Evolutionary conservation across 1,139 yeast genomes (phyloP).

Genomic region (Yamadazyma sp.): DNA sequence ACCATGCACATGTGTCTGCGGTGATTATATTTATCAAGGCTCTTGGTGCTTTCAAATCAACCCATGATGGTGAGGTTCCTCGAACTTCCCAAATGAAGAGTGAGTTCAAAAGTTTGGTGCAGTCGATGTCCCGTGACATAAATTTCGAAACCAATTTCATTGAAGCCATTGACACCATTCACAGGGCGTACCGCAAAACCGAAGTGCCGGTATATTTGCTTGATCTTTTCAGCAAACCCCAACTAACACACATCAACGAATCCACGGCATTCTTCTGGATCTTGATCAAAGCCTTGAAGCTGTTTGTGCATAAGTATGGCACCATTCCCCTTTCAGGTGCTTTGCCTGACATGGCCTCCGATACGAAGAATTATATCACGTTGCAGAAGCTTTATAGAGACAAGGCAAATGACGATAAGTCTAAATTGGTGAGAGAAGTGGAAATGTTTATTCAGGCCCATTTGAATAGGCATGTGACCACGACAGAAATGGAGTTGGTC

Average conservation of each 20-base stretch:
- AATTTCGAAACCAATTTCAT: slow-evolving; percentile 59
- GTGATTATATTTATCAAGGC: slow-evolving; percentile 64
- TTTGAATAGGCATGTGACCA: slow-evolving; percentile 21
- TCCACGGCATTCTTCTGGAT: slow-evolving; percentile 57
- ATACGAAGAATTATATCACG: slow-evolving; percentile 59
- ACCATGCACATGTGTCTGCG: slow-evolving; percentile 74
- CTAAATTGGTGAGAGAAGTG: slow-evolving; percentile 36
- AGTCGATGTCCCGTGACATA: slow-evolving; percentile 35
- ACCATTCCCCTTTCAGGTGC: slow-evolving; percentile 67
- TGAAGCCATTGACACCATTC: slow-evolving; percentile 65
- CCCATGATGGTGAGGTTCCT: slow-evolving; percentile 40
- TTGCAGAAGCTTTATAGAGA: slow-evolving; percentile 58
- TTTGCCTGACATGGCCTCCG: slow-evolving; percentile 88
- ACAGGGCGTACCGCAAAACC: slow-evolving; percentile 47
- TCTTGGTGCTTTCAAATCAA: slow-evolving; percentile 41
- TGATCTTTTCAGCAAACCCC: slow-evolving; percentile 15
- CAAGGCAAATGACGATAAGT: slow-evolving; percentile 56
- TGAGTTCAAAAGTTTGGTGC: slow-evolving; percentile 44
- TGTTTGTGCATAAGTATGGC: slow-evolving; percentile 43
- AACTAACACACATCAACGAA: slow-evolving; percentile 16
- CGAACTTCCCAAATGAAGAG: slow-evolving; percentile 45
- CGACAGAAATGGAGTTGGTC: slow-evolving; percentile 38
- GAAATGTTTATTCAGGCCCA: slow-evolving; percentile 13
- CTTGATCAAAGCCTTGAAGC: slow-evolving; percentile 53
- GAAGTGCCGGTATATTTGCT: slow-evolving; percentile 32